A percentile compares a stretch with the other conserved stretches of the same genome.
Evolutionary conservation across 2,329 filamentous ascomycete species (phyloP).

Genomic region (Xenosphaeropsis pyriputrescens): DNA sequence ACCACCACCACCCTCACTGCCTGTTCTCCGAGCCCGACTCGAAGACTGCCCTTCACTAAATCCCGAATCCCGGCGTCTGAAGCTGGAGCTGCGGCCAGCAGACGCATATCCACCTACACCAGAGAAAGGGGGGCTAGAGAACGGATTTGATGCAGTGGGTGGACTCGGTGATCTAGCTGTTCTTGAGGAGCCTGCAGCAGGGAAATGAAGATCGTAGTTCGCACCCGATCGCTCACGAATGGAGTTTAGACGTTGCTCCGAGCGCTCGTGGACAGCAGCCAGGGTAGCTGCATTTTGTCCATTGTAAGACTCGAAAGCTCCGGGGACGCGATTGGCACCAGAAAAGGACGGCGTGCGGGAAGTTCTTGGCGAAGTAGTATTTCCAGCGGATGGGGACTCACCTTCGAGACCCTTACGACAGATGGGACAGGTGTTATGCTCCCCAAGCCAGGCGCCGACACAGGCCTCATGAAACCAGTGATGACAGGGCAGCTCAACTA

Average conservation of each 20-base stretch:
- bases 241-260: neutral
- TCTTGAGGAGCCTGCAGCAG: neutral
- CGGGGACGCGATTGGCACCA: too few species aligned
- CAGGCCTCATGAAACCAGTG: constrained; percentile 90
- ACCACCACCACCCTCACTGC: neutral
- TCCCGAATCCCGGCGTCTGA: neutral
- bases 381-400: constrained; percentile 2
- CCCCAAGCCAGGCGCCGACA: constrained; percentile 68
- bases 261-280: neutral
- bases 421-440: constrained; percentile 87
- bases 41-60: neutral
- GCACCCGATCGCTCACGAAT: constrained; percentile 1
- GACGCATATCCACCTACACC: too few species aligned
- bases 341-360: neutral
- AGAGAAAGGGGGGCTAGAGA: too few species aligned
- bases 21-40: neutral
- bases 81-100: neutral
- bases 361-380: neutral
- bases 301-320: too few species aligned
- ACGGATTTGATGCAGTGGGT: neutral
- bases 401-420: constrained; percentile 36
- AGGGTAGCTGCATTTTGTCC: neutral
- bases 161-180: neutral
- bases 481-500: constrained; percentile 67
- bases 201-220: neutral